These are phyloP conservation scores for Melampsora occidentalis DNA, from an alignment of 1,284 basidiomycete species.

Conservation along the genomic window DNA sequence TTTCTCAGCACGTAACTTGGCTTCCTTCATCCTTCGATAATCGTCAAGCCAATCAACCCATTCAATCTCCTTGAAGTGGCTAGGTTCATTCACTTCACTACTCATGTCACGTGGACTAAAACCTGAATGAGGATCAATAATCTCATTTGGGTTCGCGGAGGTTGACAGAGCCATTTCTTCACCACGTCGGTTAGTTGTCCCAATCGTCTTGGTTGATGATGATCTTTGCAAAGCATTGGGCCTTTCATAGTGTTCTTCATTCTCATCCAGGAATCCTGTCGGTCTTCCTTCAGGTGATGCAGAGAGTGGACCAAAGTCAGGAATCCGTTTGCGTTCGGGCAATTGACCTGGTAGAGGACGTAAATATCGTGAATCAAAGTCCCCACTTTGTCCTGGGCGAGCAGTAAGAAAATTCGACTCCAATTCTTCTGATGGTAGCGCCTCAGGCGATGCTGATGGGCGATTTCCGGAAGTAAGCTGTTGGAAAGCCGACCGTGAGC, in stretches of 20 bases:
- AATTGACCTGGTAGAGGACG: not conserved
- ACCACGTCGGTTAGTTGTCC: not conserved
- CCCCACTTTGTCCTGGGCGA: not conserved
- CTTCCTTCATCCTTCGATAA: slow-evolving; percentile 61
- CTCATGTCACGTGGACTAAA: not conserved
- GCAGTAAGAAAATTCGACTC: not conserved
- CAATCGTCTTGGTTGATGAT: slow-evolving; percentile 4
- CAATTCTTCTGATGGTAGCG: not conserved
- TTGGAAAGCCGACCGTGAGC: not conserved
- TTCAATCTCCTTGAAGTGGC: slow-evolving; percentile 56
- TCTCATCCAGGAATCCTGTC: not conserved
- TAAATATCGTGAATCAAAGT: not conserved
- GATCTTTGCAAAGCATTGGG: not conserved
- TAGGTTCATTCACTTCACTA: not conserved
- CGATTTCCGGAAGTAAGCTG: not conserved
- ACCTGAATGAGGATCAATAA: not conserved
- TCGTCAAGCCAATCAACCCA: slow-evolving; percentile 64
- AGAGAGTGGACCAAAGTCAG: slow-evolving; percentile 6
- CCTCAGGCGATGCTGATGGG: not conserved
- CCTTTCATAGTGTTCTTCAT: not conserved
- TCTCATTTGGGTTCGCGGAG: not conserved
- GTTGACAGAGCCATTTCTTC: not conserved
- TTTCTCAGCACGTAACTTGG: slow-evolving; percentile 58
- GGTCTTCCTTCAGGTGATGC: not conserved
- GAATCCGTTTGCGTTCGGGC: slow-evolving; percentile 16